A percentile compares a stretch with the other conserved stretches of the same genome.
phyloP scores from a whole-genome alignment of 139 green algal species.

The Chlamydomonas sp. region DNA sequence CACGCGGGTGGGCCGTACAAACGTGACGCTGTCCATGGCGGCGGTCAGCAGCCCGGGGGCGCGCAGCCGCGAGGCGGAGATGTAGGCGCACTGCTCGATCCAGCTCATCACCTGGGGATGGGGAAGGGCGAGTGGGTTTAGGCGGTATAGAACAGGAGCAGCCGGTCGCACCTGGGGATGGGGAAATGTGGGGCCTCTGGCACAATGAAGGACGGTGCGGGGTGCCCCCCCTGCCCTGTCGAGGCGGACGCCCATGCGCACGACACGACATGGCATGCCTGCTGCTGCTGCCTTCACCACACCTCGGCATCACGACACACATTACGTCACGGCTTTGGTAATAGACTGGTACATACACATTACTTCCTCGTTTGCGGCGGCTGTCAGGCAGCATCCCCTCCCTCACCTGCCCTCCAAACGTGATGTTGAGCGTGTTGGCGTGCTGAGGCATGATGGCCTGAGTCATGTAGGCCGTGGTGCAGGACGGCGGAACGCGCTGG shows the following conservation, averaged over 20 bases:
- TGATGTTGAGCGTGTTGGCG: constrained; percentile 86
- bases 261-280: too few relatives aligned
- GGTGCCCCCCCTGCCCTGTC: too few relatives aligned
- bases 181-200: not conserved
- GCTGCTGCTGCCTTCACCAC: too few relatives aligned
- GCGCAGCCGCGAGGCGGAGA: constrained; percentile 75
- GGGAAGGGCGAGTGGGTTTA: not conserved
- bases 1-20: constrained; percentile 72
- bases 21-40: constrained; percentile 79
- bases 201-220: too few relatives aligned
- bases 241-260: too few relatives aligned
- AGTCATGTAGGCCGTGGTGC: constrained; percentile 80
- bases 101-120: constrained; percentile 56
- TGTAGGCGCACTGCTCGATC: constrained; percentile 89
- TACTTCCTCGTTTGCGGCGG: not conserved
- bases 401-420: constrained; percentile 82
- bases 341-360: too few relatives aligned
- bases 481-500: constrained; percentile 53
- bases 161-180: not conserved
- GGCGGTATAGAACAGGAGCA: not conserved
- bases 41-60: constrained; percentile 75
- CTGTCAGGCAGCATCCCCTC: too few relatives aligned
- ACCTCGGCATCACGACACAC: too few relatives aligned
- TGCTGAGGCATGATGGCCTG: constrained; percentile 86
- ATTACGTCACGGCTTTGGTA: too few relatives aligned